These are phyloP conservation scores for Penicillium sumatraense DNA, from an alignment of 2,329 filamentous ascomycete genomes.

Conservation along the genomic window DNA sequence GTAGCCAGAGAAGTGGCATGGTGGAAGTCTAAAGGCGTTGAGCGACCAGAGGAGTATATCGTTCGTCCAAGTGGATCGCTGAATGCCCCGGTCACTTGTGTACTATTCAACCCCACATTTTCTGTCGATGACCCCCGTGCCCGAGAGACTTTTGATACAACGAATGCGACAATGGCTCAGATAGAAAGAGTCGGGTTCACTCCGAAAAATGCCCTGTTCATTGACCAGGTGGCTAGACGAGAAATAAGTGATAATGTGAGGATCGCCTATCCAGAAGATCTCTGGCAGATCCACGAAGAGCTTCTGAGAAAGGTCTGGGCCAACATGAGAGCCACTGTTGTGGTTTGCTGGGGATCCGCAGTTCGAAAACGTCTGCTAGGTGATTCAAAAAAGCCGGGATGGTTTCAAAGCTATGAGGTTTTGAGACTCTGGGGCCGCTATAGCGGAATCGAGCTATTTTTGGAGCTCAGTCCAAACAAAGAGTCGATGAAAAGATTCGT, in stretches of 20 bases:
- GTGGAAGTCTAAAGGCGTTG: too few relatives aligned
- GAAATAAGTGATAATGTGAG: neutral
- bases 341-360: neutral
- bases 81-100: neutral
- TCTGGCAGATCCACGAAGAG: neutral
- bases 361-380: neutral
- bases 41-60: too few relatives aligned
- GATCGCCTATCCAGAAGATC: neutral
- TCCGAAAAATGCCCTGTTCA: neutral
- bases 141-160: neutral
- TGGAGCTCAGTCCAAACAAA: neutral
- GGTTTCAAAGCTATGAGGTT: neutral
- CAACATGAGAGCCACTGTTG: neutral
- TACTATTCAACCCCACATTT: neutral
- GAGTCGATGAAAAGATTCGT: neutral
- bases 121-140: neutral
- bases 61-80: too few relatives aligned
- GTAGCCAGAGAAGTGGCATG: too few relatives aligned
- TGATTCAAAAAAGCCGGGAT: neutral
- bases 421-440: neutral
- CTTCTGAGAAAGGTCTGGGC: neutral
- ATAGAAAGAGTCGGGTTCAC: neutral
- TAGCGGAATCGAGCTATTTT: neutral
- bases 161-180: neutral
- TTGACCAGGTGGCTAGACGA: neutral